These are phyloP conservation scores for Penicillium herquei DNA, from an alignment of 495 filamentous ascomycete genomes.

Conservation along the genomic window DNA sequence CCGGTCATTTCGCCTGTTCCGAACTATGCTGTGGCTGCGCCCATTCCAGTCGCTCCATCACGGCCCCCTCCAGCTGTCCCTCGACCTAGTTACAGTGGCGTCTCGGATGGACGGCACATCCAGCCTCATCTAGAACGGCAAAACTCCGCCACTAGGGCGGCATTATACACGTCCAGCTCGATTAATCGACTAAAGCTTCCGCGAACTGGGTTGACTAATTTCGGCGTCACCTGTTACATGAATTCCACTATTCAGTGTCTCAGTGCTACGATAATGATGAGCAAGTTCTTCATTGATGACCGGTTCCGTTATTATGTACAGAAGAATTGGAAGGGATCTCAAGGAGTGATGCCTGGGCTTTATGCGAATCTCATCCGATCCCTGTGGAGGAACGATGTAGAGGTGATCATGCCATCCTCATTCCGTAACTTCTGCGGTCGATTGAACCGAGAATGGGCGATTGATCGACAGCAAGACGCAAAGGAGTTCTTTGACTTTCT, in stretches of 20 bases:
- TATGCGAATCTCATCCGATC: conserved; percentile 73
- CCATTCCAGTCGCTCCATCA: conserved; percentile 43
- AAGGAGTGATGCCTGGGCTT: conserved; percentile 75
- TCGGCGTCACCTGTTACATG: conserved; percentile 85
- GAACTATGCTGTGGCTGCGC: conserved; percentile 32
- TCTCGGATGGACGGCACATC: conserved; percentile 64
- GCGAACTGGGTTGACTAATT: conserved; percentile 75
- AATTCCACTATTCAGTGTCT: conserved; percentile 85
- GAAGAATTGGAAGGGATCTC: conserved; percentile 68
- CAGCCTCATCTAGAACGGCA: conserved; percentile 51
- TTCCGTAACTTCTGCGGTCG: conserved; percentile 58
- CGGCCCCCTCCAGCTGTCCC: conserved; percentile 84
- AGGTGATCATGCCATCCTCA: conserved; percentile 55
- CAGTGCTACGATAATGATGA: conserved; percentile 69
- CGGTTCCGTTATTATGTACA: conserved; percentile 56
- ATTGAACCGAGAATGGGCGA: conserved; percentile 57
- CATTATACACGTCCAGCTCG: conserved; percentile 42
- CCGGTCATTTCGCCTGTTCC: conserved; percentile 20
- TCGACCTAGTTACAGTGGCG: conserved; percentile 83
- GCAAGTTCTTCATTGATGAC: conserved; percentile 61
- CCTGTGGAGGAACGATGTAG: conserved; percentile 67
- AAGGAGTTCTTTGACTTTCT: conserved; percentile 76
- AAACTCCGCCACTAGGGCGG: conserved; percentile 45
- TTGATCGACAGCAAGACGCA: conserved; percentile 71
- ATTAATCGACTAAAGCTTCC: conserved; percentile 53